Base-by-base conservation (phyloP, 2,329 filamentous ascomycete species). In the Microdochium trichocladiopsis region DNA sequence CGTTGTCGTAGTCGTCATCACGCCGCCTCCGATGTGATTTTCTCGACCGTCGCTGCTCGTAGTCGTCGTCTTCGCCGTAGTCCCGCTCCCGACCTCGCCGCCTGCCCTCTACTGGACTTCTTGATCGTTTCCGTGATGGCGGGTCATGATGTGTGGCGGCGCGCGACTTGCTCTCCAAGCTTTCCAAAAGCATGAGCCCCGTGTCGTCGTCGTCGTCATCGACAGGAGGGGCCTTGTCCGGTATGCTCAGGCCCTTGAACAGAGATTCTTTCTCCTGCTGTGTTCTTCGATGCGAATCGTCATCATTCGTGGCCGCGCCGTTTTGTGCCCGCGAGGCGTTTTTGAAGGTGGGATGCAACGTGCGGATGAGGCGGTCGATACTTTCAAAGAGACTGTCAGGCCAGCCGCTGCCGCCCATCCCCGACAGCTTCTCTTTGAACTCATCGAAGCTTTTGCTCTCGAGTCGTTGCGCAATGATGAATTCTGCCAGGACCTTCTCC, bases 401-500 rank as follows among this genome's bases (percentile, higher is more conserved):
- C 58, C 96, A 95, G 49, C 74, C 91, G 24, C 81, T 91, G 56
- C 87, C 89, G 52, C 88, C 89, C 70, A 95, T 84, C 25, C 78
- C 82, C 59, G 86, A 82, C 58, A 97, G 78, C 64, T 83, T 83
- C 58, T 76, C 74, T 72, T 88, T 88, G 74, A 97, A 99, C 25
- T 88, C 84, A 50, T 78, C 70, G 52, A 89, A 76, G 25, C 79
- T 80, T 50, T 76, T 78, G 73, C 84, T 88, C 78, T 92, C 82
- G 66, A 87, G 72, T 62, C 95, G 90, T 66, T 96, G 88, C 56
- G 88, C 88, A 65, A 99, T 96, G 63, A 99, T 84, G 66, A 96
- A 99, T 70, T 99, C 94, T 60, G 94, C 92, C 24, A 99, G 83
- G 4, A 90, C 96, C 71, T 95, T 96, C 72, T 99, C 92, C 66